These are phyloP conservation scores for Apostasia shenzhenica DNA, from an alignment of 106 monocot genomes.

Conservation along the genomic window DNA sequence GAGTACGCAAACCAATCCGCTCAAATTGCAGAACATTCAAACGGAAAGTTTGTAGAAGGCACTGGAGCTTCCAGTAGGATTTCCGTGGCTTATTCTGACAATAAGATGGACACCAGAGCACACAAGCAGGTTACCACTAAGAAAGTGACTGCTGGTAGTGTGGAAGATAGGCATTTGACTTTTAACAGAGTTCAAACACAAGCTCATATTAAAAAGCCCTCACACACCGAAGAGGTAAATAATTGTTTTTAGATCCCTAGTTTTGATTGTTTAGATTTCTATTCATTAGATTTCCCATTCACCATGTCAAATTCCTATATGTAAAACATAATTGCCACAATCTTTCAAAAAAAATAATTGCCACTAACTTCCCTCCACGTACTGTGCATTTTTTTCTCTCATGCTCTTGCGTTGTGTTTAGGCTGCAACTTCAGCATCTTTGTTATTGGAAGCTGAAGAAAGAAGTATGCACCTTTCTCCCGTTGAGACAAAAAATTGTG, in stretches of 20 bases:
- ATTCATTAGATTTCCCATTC: conserved; percentile 1
- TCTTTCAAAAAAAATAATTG: too few species aligned
- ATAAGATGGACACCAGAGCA: background rate
- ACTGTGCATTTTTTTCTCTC: background rate
- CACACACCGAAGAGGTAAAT: background rate
- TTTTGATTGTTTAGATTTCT: background rate
- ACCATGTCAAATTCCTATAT: background rate
- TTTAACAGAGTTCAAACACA: background rate
- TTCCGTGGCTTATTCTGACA: background rate
- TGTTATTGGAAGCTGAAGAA: conserved; percentile 3
- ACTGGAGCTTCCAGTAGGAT: background rate
- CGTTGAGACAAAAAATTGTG: background rate
- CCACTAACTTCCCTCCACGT: too few species aligned
- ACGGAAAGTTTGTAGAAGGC: background rate
- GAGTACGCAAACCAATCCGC: background rate
- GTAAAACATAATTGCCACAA: too few species aligned
- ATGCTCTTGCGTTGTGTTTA: conserved; percentile 4
- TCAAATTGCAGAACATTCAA: background rate
- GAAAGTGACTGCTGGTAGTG: background rate
- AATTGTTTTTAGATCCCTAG: background rate
- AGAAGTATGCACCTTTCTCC: background rate
- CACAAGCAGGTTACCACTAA: background rate
- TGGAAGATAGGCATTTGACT: conserved; percentile 2
- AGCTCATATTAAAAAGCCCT: background rate
- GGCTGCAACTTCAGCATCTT: background rate